phyloP scores from a whole-genome alignment of 306 rosid genomes.

The Sesbania bispinosa region DNA sequence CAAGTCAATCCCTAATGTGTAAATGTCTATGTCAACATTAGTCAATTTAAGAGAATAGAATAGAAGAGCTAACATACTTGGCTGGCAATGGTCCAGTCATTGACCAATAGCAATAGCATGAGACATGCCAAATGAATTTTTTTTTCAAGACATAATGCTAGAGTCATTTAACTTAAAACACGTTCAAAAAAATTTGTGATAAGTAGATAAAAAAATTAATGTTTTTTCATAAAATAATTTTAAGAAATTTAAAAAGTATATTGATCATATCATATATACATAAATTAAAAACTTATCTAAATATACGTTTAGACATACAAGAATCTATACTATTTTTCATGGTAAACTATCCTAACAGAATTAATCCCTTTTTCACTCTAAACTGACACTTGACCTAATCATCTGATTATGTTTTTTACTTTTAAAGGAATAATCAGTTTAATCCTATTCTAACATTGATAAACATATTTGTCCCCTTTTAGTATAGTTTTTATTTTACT shows the following conservation, averaged over 20 bases:
- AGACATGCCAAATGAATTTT: background rate
- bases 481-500: background rate
- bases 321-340: background rate
- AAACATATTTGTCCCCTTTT: background rate
- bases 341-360: background rate
- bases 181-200: too few species aligned
- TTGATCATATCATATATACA: too few species aligned
- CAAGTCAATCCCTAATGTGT: background rate
- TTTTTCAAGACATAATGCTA: background rate
- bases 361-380: background rate
- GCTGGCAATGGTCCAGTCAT: background rate
- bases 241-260: too few species aligned
- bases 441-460: background rate
- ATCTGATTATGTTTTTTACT: background rate
- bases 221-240: too few species aligned
- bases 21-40: background rate
- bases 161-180: background rate
- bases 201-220: too few species aligned
- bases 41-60: conserved; percentile 6
- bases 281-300: too few species aligned
- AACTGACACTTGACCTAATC: background rate
- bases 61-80: background rate
- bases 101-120: background rate
- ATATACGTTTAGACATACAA: too few species aligned
- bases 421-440: background rate